phyloP scores from a whole-genome alignment of 2,329 filamentous ascomycete genomes.

The Fusarium tupiense region DNA sequence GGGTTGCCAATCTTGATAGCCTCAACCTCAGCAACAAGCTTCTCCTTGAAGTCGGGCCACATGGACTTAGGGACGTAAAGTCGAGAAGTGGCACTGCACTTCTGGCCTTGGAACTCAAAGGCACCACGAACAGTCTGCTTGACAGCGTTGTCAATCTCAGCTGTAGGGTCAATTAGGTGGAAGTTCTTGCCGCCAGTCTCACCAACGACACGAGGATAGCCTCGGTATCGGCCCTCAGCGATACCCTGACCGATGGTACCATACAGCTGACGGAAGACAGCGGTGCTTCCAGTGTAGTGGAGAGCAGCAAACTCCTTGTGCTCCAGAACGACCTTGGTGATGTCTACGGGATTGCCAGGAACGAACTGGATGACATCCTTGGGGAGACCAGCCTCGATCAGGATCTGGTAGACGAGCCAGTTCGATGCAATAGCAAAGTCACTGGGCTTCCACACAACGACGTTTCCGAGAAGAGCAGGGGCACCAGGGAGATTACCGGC shows the following conservation, averaged over 20 bases:
- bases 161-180: conserved; percentile 81
- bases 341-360: conserved; percentile 84
- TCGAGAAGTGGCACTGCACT: conserved; percentile 87
- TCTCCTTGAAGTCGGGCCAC: conserved; percentile 76
- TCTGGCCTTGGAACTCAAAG: conserved; percentile 92
- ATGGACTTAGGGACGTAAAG: conserved; percentile 80
- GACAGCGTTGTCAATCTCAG: conserved; percentile 81
- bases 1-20: conserved; percentile 77
- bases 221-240: conserved; percentile 81
- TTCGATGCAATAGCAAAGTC: conserved; percentile 89
- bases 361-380: conserved; percentile 93
- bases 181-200: conserved; percentile 97
- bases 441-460: conserved; percentile 97
- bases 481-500: conserved; percentile 85
- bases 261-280: conserved; percentile 89
- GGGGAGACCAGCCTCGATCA: conserved; percentile 90
- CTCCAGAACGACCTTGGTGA: conserved; percentile 79
- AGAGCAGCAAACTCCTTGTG: conserved; percentile 88
- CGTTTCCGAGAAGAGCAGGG: conserved; percentile 90
- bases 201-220: conserved; percentile 89
- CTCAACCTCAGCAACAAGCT: conserved; percentile 73
- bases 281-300: conserved; percentile 93
- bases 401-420: conserved; percentile 89
- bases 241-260: conserved; percentile 85
- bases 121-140: conserved; percentile 86